phyloP scores from a whole-genome alignment of 169 alveolate species.

The Blepharisma undulans region DNA sequence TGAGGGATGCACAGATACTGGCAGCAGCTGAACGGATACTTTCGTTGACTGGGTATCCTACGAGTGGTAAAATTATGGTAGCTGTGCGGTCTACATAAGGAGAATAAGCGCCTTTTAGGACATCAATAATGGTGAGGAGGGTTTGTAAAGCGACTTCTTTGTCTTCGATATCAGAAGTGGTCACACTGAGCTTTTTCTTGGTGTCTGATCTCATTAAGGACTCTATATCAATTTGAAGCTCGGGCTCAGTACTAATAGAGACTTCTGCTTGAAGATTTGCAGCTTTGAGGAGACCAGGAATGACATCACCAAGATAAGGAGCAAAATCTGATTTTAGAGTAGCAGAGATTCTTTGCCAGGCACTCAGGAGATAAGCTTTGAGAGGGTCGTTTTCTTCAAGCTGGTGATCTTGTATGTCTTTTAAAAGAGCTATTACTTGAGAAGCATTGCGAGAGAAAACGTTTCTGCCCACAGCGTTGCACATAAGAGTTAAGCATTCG shows the following conservation, averaged over 20 bases:
- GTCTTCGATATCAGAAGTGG: constrained; percentile 76
- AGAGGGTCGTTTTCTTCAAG: constrained; percentile 63
- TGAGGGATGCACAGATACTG: constrained; percentile 70
- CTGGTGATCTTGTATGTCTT: constrained; percentile 57
- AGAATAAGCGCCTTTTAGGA: constrained; percentile 66
- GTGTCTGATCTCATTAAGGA: constrained; percentile 5
- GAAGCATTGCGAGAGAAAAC: constrained; percentile 61
- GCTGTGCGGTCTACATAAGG: constrained; percentile 72
- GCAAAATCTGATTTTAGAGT: constrained; percentile 62
- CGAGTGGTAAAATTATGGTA: constrained; percentile 59
- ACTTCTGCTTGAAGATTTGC: constrained; percentile 46
- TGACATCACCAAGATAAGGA: constrained; percentile 63
- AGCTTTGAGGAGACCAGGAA: constrained; percentile 74
- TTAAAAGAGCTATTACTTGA: constrained; percentile 53
- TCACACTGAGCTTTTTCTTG: constrained; percentile 48
- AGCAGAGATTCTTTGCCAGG: constrained; percentile 85
- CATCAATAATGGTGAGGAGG: constrained; percentile 77
- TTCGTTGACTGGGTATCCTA: constrained; percentile 64
- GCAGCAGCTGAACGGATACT: constrained; percentile 79
- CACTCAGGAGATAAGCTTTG: constrained; percentile 69
- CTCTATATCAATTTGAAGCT: not conserved
- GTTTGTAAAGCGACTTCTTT: constrained; percentile 82
- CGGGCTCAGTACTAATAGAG: constrained; percentile 20
- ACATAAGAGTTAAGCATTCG: constrained; percentile 67
- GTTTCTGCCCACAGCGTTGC: constrained; percentile 65